Base-by-base conservation (phyloP, 495 filamentous ascomycete genomes). In the Aspergillus homomorphus region DNA sequence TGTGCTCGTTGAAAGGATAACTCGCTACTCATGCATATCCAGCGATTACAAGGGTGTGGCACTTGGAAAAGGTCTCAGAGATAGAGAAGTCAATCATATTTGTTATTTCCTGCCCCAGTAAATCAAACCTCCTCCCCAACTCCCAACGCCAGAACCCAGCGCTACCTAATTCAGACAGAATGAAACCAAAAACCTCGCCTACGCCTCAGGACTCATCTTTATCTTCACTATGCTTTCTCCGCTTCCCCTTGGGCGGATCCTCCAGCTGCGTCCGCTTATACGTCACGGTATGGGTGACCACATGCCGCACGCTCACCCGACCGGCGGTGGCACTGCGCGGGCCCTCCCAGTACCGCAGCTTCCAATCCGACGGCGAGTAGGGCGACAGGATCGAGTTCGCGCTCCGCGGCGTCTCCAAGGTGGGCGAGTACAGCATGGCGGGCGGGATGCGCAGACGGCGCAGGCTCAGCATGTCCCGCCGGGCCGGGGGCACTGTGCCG, bases 231-330 rank as follows among this genome's bases (percentile, higher is more conserved):
- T 51, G 57, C 64, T 72, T 77, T 51, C 75, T 67, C 22, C 74
- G 54, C 59, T 78, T 78, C 4, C 75, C 73, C 62, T 75, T 78
- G 2, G 75, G 75, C 2, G 73, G 71, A 14, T 69, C 61, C 38
- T 77, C 73, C 14, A 78, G 65, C 22, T 62, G 69, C 1, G 73
- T 78, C 15, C 71, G 66, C 56, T 77, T 78, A 52, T 74, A 78
- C 1, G 73, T 80, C 4, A 82, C 73, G 1, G 79, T 82, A 16
- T 76, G 69, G 0, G 79, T 82, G 14, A 82, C 74, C 16, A 82
- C 73, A 60, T 80, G 76, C 28, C 70, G 65, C 14, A 82, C 77
- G 52, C 76, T 81, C 50, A 81, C 71, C 1, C 68, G 71, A 7
- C 57, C 49, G 56, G 63, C 51, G 54, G 54, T 45, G 20, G 74